Percentiles rank a stretch among this genome's conserved stretches.
Evolutionary conservation across 257 asterid species (phyloP).

Genomic region (Verbascum thapsus): DNA sequence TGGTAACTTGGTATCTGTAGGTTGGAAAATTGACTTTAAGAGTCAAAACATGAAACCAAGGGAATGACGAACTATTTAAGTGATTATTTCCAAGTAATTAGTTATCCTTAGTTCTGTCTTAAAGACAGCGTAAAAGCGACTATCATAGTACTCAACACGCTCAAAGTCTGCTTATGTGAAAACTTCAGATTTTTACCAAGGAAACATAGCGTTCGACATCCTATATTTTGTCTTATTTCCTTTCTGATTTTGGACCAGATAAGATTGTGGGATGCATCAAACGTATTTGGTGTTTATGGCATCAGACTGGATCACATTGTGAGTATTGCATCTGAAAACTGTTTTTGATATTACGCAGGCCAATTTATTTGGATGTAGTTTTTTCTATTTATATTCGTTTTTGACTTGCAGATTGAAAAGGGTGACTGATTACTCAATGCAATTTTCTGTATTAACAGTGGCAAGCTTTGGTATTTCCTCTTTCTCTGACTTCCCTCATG

Average conservation of each 20-base stretch:
- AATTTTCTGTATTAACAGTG: slow-evolving; percentile 87
- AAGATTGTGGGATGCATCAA: slow-evolving; percentile 49
- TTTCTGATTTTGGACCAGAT: slow-evolving; percentile 45
- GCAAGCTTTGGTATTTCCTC: slow-evolving; percentile 82
- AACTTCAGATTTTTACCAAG: too few species aligned
- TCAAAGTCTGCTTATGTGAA: background rate
- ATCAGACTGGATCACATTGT: slow-evolving; percentile 74
- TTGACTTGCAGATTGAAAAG: slow-evolving; percentile 61
- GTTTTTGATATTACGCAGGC: slow-evolving; percentile 16
- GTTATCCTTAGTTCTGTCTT: slow-evolving; percentile 18
- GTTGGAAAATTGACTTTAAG: background rate
- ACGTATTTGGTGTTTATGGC: slow-evolving; percentile 60
- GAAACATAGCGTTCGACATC: too few species aligned
- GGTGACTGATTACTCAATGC: slow-evolving; percentile 73
- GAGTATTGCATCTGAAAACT: slow-evolving; percentile 40
- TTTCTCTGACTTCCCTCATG: slow-evolving; percentile 79
- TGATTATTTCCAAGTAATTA: background rate
- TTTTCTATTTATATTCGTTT: slow-evolving; percentile 37
- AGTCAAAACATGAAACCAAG: background rate
- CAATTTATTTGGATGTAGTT: slow-evolving; percentile 24
- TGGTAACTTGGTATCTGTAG: background rate
- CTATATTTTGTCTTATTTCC: slow-evolving; percentile 12
- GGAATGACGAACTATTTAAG: background rate
- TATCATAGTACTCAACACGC: slow-evolving; percentile 7
- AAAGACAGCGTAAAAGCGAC: background rate